A percentile compares a stretch with the other conserved stretches of the same genome.
These are phyloP conservation scores for Arxiozyma slooffiae DNA, from an alignment of 1,139 yeast species.

Conservation along the genomic window DNA sequence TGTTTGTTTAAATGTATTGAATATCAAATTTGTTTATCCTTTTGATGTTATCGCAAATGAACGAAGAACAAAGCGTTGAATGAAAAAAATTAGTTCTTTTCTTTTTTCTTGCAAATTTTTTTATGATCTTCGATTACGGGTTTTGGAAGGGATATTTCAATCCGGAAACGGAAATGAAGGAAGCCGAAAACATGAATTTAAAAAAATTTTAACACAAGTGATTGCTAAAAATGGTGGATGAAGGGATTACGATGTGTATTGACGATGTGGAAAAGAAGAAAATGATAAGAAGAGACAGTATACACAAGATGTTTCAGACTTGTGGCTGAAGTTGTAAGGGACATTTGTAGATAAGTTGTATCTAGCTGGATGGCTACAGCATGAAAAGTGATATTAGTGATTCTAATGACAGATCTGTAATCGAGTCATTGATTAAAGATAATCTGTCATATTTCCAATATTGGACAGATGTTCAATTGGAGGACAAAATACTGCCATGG, in stretches of 20 bases:
- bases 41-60: neutral
- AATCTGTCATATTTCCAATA: constrained; percentile 45
- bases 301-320: too few species aligned
- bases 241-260: neutral
- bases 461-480: constrained; percentile 41
- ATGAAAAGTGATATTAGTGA: constrained; percentile 1
- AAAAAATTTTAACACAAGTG: neutral
- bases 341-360: neutral
- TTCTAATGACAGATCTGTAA: constrained; percentile 7
- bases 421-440: constrained; percentile 21
- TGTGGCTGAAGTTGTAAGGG: neutral
- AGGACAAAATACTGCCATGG: constrained; percentile 13
- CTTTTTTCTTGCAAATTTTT: neutral
- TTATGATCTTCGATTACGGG: neutral
- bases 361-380: neutral
- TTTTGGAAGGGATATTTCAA: neutral
- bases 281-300: neutral
- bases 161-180: neutral
- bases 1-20: neutral
- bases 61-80: neutral
- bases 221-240: neutral
- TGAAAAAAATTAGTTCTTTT: neutral
- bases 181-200: neutral
- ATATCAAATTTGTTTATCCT: too few species aligned
- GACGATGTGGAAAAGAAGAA: neutral